These are phyloP conservation scores for Bromus sterilis DNA, from an alignment of 176 grass and related monocot species.

Conservation along the genomic window DNA sequence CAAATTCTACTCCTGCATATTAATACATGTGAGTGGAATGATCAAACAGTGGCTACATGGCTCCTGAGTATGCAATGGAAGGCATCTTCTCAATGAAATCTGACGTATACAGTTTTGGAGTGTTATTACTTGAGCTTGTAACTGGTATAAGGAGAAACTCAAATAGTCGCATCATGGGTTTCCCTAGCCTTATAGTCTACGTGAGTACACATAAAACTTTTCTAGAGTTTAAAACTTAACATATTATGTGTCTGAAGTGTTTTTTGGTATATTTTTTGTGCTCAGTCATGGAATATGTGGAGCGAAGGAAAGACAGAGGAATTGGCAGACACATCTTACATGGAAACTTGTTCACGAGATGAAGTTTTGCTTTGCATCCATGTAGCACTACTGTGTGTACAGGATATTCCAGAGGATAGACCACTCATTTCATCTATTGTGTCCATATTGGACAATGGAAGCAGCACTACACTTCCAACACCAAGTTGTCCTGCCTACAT, in stretches of 20 bases:
- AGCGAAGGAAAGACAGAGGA: conserved; percentile 10
- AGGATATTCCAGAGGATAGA: conserved; percentile 15
- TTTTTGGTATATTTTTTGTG: no score
- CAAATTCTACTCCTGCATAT: not conserved
- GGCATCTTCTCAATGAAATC: no score
- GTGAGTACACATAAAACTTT: not conserved
- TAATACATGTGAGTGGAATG: not conserved
- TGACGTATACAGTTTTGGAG: no score
- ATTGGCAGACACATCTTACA: conserved; percentile 17
- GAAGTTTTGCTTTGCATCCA: conserved; percentile 42
- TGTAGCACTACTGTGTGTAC: conserved; percentile 12
- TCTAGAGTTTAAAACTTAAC: not conserved
- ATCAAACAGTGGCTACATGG: not conserved
- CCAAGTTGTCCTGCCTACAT: not conserved
- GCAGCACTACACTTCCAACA: not conserved
- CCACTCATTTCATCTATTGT: conserved; percentile 19
- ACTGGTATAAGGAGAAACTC: not conserved
- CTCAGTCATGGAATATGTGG: not conserved
- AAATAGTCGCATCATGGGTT: not conserved
- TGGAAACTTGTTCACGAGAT: not conserved
- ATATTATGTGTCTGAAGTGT: not conserved
- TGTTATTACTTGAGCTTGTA: not conserved
- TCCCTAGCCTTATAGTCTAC: not conserved
- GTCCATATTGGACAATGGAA: not conserved
- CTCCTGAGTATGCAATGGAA: no score